Conservation (phyloP, 176 grass and related monocot species). For the Rhynchospora pubera region DNA sequence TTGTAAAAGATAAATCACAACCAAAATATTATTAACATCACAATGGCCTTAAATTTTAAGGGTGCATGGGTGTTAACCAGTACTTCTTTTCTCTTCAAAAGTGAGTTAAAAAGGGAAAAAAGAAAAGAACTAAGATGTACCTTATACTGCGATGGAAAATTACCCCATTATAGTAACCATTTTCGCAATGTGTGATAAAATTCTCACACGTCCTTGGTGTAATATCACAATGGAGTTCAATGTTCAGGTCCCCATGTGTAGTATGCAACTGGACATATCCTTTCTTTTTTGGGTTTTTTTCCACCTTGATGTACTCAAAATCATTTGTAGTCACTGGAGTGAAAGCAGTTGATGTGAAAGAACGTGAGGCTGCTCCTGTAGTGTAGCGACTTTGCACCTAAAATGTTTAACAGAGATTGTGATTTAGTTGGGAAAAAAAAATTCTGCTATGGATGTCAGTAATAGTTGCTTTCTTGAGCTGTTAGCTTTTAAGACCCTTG, state of each 20-base stretch:
- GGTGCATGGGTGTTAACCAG: neutral
- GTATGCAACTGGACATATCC: slow-evolving; percentile 94
- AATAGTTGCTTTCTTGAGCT: neutral
- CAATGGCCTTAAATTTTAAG: neutral
- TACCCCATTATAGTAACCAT: slow-evolving; percentile 86
- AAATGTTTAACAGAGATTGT: slow-evolving; percentile 26
- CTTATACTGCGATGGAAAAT: slow-evolving; percentile 89
- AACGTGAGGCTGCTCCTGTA: slow-evolving; percentile 83
- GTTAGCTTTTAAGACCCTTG: neutral
- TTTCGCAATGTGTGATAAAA: slow-evolving; percentile 96
- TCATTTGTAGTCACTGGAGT: slow-evolving; percentile 91
- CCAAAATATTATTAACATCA: neutral
- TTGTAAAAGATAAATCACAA: neutral
- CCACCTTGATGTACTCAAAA: slow-evolving; percentile 82
- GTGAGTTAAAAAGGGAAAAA: neutral
- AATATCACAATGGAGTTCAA: slow-evolving; percentile 97
- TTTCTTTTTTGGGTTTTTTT: slow-evolving; percentile 98
- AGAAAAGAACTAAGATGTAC: slow-evolving; percentile 30
- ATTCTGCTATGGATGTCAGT: neutral
- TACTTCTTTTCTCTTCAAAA: neutral
- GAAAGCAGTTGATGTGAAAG: slow-evolving; percentile 93
- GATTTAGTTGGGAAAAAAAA: neutral
- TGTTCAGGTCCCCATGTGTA: slow-evolving; percentile 87
- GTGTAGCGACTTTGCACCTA: slow-evolving; percentile 94
- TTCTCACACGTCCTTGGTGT: slow-evolving; percentile 90